Evolutionary conservation across 371 early-diverging fungal genomes (phyloP).

Genomic region (Enterocytospora artemiae): DNA sequence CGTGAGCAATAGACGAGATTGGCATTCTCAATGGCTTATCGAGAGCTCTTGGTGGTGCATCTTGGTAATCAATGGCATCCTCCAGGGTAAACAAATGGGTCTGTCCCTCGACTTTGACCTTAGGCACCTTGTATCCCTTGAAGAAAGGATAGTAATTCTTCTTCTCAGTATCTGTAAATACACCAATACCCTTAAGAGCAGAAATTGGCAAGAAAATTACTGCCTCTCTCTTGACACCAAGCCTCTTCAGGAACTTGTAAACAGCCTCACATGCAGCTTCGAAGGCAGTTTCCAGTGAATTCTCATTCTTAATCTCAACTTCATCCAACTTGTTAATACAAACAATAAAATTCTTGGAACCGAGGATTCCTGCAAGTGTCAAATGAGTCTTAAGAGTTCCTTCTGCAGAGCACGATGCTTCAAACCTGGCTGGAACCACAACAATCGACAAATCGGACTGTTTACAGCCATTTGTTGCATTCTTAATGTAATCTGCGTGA

Average conservation of each 20-base stretch:
- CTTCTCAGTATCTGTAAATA: conserved; percentile 70
- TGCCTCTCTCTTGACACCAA: conserved; percentile 77
- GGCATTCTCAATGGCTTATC: conserved; percentile 97
- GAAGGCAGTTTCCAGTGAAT: conserved; percentile 20
- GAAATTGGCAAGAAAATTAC: conserved; percentile 69
- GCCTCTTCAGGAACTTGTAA: conserved; percentile 76
- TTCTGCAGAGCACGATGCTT: conserved; percentile 58
- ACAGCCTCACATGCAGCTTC: conserved; percentile 96
- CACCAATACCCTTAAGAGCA: conserved; percentile 84
- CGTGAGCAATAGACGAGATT: conserved; percentile 74
- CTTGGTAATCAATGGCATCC: conserved; percentile 79
- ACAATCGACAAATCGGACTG: conserved; percentile 91
- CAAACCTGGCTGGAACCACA: conserved; percentile 75
- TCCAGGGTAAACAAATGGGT: conserved; percentile 77
- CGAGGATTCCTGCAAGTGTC: conserved; percentile 84
- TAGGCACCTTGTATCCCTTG: conserved; percentile 46
- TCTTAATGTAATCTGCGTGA: conserved; percentile 98
- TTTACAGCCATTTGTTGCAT: conserved; percentile 98
- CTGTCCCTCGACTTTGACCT: conserved; percentile 59
- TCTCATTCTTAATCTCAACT: conserved; percentile 58
- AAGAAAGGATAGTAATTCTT: conserved; percentile 58
- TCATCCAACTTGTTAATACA: conserved; percentile 96
- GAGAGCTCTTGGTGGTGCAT: conserved; percentile 77
- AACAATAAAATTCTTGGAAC: conserved; percentile 80
- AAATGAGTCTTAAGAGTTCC: conserved; percentile 92